Evolutionary conservation across 2,329 filamentous ascomycete species (phyloP), one percentile per base, ranked within the genome.

Genomic region (Cordyceps cicadae): DNA sequence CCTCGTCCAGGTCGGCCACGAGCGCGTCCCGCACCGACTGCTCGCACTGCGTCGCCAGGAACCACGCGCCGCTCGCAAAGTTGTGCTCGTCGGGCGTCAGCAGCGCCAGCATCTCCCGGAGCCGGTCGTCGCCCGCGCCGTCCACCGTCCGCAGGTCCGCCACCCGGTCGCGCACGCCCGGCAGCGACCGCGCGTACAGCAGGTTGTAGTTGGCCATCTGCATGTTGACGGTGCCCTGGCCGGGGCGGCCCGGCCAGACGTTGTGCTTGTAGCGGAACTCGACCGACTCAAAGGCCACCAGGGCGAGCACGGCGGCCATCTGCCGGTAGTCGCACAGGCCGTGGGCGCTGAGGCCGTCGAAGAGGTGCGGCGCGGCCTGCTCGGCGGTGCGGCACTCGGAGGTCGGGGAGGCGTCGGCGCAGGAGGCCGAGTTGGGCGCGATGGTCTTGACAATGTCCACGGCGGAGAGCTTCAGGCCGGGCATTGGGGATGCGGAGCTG

Each of bases 211-310:
- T 48, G 39, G 72, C 64, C 72, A 73, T 73, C 68, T 82, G 80
- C 79, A 83, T 80, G 70, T 82, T 82, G 63, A 75, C 76, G 1
- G 89, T 92, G 26, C 89, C 89, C 71, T 92, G 87, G 9, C 89
- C 89, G 0, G 86, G 79, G 0, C 74, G 69, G n/a, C 79, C 81
- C 64, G 76, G 75, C 39, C 58, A 65, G 66, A 85, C 76, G 74
- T 92, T 90, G 71, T 79, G 81, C 73, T 87, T 89, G 80, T 83
- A 92, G 67, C 82, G 79, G 75, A 92, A 89, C 64, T 86, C 79
- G 24, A 61, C 84, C 1, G 83, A 85, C 75, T 95, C 91, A 69
- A 86, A 86, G 12, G 87, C 83, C 76, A 90, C 87, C 68, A 91
- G 77, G 14, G 86, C 79, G 49, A 94, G 69, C 17, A 92, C 72